phyloP scores from a whole-genome alignment of 345 rosid species.

The Eucalyptus marginata region DNA sequence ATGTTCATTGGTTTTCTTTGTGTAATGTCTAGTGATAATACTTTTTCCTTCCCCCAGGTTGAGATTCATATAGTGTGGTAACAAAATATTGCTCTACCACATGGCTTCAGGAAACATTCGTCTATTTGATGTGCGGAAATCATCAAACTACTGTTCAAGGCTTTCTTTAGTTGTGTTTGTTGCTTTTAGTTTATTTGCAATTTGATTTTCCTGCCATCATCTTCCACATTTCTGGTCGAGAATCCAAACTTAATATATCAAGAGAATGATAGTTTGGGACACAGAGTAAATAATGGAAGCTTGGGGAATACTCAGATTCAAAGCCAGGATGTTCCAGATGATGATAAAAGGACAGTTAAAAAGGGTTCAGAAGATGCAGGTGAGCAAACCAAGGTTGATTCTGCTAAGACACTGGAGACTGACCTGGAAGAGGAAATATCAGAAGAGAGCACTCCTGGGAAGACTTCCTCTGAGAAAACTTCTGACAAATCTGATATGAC shows the following conservation, averaged over 20 bases:
- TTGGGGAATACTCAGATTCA: not conserved
- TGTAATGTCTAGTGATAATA: not conserved
- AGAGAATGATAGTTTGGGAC: slow-evolving; percentile 16
- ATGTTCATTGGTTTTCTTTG: not conserved
- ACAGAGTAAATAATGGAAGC: not conserved
- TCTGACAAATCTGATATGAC: not conserved
- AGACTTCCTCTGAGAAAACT: not conserved
- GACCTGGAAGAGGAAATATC: not conserved
- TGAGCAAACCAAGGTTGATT: not conserved
- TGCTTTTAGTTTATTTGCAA: slow-evolving; percentile 61
- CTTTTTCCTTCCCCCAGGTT: not conserved
- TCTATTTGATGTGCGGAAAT: slow-evolving; percentile 54
- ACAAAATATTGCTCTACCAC: not conserved
- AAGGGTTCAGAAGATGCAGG: not conserved
- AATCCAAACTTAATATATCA: slow-evolving; percentile 14
- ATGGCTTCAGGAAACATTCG: slow-evolving; percentile 64
- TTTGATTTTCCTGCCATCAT: slow-evolving; percentile 80
- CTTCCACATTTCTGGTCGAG: slow-evolving; percentile 28
- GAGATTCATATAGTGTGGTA: slow-evolving; percentile 2
- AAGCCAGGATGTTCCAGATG: not conserved
- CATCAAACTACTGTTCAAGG: slow-evolving; percentile 49
- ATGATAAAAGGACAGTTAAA: not conserved
- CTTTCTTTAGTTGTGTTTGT: slow-evolving; percentile 48
- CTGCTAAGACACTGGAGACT: not conserved
- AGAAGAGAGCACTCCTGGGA: slow-evolving; percentile 9